Percentiles rank a stretch among this genome's conserved stretches.
Conservation (phyloP, 2,329 filamentous ascomycete genomes). For the Epichloe coenophiala region DNA sequence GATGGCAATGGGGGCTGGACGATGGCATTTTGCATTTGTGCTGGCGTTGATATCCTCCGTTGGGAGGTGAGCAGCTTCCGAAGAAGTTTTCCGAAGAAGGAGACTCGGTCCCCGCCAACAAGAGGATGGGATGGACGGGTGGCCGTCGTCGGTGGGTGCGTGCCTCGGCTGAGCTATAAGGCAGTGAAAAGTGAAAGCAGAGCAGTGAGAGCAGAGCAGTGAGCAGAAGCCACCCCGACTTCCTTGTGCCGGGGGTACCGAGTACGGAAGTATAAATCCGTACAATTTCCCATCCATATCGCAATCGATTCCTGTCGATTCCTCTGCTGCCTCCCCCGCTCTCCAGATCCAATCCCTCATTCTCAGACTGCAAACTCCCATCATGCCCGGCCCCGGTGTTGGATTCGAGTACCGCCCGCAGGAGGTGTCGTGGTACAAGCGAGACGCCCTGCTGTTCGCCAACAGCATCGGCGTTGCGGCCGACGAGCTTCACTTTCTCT, state of each 20-base stretch:
- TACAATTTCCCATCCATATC: too few species aligned
- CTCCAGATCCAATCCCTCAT: not conserved
- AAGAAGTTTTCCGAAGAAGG: too few species aligned
- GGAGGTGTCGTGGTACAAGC: conserved; percentile 73
- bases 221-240: too few species aligned
- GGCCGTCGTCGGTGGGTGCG: too few species aligned
- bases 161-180: not conserved
- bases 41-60: not conserved
- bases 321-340: not conserved
- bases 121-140: too few species aligned
- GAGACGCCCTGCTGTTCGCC: conserved; percentile 81
- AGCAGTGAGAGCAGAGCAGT: too few species aligned
- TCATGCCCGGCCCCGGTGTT: conserved; percentile 37
- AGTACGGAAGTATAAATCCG: too few species aligned
- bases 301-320: too few species aligned
- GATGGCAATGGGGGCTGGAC: conserved; percentile 13
- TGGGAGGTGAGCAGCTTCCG: not conserved
- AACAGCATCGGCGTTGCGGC: conserved; percentile 72
- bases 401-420: conserved; percentile 69
- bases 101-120: too few species aligned
- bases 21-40: not conserved
- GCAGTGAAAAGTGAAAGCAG: too few species aligned
- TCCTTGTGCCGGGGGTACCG: too few species aligned
- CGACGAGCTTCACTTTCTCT: conserved; percentile 90
- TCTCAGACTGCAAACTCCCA: not conserved